Conservation (phyloP, 2,329 filamentous ascomycete species). For the Verticillium isaacii region DNA sequence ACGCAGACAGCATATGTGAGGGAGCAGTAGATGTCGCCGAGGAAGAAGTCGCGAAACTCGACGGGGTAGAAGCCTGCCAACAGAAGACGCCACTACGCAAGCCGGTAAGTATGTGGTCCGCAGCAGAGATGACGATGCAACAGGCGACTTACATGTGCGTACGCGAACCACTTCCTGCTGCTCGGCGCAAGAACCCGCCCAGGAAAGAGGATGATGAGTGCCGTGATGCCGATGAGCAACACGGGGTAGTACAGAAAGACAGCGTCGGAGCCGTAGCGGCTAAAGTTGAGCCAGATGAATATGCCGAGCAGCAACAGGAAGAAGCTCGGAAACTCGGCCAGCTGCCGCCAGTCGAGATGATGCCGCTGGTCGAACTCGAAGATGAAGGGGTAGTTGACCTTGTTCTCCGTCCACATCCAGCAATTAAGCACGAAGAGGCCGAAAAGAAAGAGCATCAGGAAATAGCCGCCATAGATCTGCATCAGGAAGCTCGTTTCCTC, state of each 20-base stretch:
- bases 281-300: slow-evolving; percentile 87
- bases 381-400: slow-evolving; percentile 94
- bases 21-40: slow-evolving; percentile 97
- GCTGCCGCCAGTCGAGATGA: slow-evolving; percentile 82
- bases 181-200: slow-evolving; percentile 68
- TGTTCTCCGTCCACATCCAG: slow-evolving; percentile 73
- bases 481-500: slow-evolving; percentile 63
- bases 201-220: slow-evolving; percentile 70
- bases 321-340: slow-evolving; percentile 81
- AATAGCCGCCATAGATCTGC: slow-evolving; percentile 92
- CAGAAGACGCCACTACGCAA: slow-evolving; percentile 69
- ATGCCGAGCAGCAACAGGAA: slow-evolving; percentile 75
- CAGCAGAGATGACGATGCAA: too few species aligned
- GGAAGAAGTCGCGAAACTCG: slow-evolving; percentile 95
- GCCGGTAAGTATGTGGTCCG: slow-evolving; percentile 20
- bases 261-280: slow-evolving; percentile 54
- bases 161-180: slow-evolving; percentile 80
- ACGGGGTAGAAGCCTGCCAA: slow-evolving; percentile 86
- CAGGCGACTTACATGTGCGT: slow-evolving; percentile 67
- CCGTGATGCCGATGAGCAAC: slow-evolving; percentile 65
- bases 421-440: slow-evolving; percentile 83
- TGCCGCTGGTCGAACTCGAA: slow-evolving; percentile 92
- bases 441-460: slow-evolving; percentile 75
- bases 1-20: slow-evolving; percentile 85
- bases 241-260: slow-evolving; percentile 87